Percentiles rank a stretch among this genome's conserved stretches.
Conservation (phyloP, 805 yeast genomes). For the Cyberlindnera xylosilytica region DNA sequence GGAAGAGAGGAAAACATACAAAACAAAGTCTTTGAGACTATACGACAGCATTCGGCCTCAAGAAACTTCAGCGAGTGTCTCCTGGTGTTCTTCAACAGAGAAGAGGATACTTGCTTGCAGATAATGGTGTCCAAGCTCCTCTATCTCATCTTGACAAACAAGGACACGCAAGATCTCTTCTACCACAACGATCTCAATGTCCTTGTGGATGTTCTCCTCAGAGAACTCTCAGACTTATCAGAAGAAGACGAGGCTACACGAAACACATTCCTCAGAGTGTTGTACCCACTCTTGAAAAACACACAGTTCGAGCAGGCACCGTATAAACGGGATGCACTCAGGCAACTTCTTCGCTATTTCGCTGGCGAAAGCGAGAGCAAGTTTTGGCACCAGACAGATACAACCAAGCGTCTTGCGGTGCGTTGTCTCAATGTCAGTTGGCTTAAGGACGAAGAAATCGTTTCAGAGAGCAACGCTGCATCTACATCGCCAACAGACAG, state of each 20-base stretch:
- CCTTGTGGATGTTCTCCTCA: constrained; percentile 72
- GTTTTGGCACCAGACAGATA: constrained; percentile 34
- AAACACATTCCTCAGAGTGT: constrained; percentile 69
- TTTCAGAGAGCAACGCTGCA: not conserved
- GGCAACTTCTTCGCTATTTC: constrained; percentile 48
- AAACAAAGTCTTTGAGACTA: constrained; percentile 54
- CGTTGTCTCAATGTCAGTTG: constrained; percentile 29
- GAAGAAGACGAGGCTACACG: constrained; percentile 55
- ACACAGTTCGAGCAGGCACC: constrained; percentile 55
- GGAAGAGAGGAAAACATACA: constrained; percentile 29
- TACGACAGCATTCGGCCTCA: constrained; percentile 43
- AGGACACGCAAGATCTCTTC: constrained; percentile 57
- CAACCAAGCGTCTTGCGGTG: constrained; percentile 41
- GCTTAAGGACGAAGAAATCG: constrained; percentile 16
- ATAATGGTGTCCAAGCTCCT: constrained; percentile 77
- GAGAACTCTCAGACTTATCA: constrained; percentile 74
- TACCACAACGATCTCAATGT: constrained; percentile 85
- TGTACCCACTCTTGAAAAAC: constrained; percentile 66
- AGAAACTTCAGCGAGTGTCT: constrained; percentile 64
- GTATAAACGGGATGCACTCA: constrained; percentile 57
- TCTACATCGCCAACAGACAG: constrained; percentile 9
- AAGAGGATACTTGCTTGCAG: constrained; percentile 64
- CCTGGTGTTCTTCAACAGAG: constrained; percentile 75
- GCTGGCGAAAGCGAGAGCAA: constrained; percentile 29
- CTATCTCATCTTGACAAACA: constrained; percentile 66